phyloP scores from a whole-genome alignment of 139 green algal genomes.

The Nannochloris sp. region DNA sequence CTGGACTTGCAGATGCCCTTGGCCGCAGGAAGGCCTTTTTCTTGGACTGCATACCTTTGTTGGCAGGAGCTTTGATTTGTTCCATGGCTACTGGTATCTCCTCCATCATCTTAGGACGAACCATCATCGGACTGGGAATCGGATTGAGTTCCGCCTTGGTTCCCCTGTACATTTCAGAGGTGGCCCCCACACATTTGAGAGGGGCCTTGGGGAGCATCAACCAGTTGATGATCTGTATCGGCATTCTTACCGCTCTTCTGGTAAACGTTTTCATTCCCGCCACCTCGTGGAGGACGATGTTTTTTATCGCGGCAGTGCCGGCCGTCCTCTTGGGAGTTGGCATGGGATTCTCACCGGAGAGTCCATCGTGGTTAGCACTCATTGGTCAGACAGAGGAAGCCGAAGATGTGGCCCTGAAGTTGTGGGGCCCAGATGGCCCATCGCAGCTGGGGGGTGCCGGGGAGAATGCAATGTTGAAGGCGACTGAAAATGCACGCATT shows the following conservation, averaged over 20 bases:
- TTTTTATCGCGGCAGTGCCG: constrained; percentile 60
- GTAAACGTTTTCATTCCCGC: constrained; percentile 70
- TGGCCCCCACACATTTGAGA: constrained; percentile 62
- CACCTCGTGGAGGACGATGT: constrained; percentile 76
- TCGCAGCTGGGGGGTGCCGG: constrained; percentile 24
- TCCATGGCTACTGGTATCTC: constrained; percentile 42
- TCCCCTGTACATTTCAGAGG: constrained; percentile 44
- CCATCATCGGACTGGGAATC: constrained; percentile 80
- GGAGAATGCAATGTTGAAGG: background rate
- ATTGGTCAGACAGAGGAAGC: constrained; percentile 39
- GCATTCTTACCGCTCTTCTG: constrained; percentile 86
- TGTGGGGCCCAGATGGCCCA: constrained; percentile 49
- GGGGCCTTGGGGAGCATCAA: constrained; percentile 85
- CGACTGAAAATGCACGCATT: constrained; percentile 6
- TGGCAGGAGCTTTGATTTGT: constrained; percentile 60
- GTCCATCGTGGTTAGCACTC: constrained; percentile 64
- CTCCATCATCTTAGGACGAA: constrained; percentile 64
- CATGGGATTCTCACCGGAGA: constrained; percentile 73
- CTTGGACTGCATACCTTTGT: constrained; percentile 53
- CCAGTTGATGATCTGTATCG: constrained; percentile 91
- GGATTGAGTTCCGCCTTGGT: constrained; percentile 83
- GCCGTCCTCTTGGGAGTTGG: constrained; percentile 58
- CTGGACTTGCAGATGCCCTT: constrained; percentile 58
- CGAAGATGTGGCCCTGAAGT: constrained; percentile 32
- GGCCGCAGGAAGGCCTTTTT: constrained; percentile 61